phyloP scores from a whole-genome alignment of 768 basidiomycete genomes.

The Hypsizygus marmoreus region DNA sequence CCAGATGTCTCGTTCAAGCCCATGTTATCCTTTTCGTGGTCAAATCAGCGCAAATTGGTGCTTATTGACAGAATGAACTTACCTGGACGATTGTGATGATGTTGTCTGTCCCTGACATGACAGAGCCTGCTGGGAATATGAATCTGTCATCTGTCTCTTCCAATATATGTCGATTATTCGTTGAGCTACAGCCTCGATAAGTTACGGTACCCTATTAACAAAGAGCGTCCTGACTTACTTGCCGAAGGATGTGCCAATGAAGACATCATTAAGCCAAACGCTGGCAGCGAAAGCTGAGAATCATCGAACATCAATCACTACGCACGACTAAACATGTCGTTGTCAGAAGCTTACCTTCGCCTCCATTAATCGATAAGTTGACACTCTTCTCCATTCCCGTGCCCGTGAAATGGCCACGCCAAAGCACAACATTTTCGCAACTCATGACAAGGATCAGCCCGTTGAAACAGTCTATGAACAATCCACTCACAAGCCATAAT shows the following conservation, averaged over 20 bases:
- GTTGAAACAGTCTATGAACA: not conserved
- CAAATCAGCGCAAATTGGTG: not conserved
- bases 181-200: slow-evolving; percentile 45
- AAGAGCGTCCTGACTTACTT: slow-evolving; percentile 56
- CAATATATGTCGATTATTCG: slow-evolving; percentile 59
- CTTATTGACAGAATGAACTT: slow-evolving; percentile 8
- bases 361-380: slow-evolving; percentile 80
- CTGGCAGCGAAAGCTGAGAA: slow-evolving; percentile 74
- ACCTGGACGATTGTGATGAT: slow-evolving; percentile 80
- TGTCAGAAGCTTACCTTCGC: too few species aligned
- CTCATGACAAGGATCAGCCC: slow-evolving; percentile 36
- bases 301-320: not conserved
- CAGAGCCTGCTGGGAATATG: slow-evolving; percentile 56
- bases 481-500: slow-evolving; percentile 77
- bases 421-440: slow-evolving; percentile 81
- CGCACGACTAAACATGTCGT: not conserved
- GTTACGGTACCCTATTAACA: not conserved
- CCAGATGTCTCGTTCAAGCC: slow-evolving; percentile 65
- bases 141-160: slow-evolving; percentile 72
- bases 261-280: slow-evolving; percentile 76
- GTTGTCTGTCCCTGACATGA: slow-evolving; percentile 60
- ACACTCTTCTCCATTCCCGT: slow-evolving; percentile 62
- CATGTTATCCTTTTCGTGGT: slow-evolving; percentile 67
- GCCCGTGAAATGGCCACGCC: slow-evolving; percentile 78
- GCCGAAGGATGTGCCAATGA: slow-evolving; percentile 73